Conservation (phyloP, 345 rosid species). For the Odontarrhena argentea region DNA sequence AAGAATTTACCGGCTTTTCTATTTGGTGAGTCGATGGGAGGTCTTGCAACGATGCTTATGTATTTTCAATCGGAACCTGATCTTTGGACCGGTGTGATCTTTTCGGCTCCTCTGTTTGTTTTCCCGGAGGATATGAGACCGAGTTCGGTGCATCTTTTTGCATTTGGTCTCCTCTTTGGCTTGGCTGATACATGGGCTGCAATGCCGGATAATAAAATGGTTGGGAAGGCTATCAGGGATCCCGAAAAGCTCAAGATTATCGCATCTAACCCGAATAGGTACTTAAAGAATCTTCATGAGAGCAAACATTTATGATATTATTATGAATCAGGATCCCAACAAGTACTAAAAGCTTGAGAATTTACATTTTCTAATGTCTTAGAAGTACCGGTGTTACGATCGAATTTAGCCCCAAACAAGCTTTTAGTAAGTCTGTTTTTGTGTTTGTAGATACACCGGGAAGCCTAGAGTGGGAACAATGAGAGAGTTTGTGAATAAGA, state of each 20-base stretch:
- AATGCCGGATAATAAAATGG: slow-evolving; percentile 89
- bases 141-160: slow-evolving; percentile 62
- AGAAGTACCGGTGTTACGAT: too few relatives aligned
- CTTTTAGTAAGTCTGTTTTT: neutral
- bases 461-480: slow-evolving; percentile 91
- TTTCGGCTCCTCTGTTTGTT: slow-evolving; percentile 95
- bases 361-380: neutral
- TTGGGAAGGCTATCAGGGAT: slow-evolving; percentile 82
- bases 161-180: slow-evolving; percentile 85
- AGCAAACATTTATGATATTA: slow-evolving; percentile 8
- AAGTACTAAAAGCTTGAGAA: slow-evolving; percentile 12
- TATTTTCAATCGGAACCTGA: slow-evolving; percentile 81
- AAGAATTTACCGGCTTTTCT: slow-evolving; percentile 77
- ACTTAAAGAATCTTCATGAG: slow-evolving; percentile 56
- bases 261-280: slow-evolving; percentile 78
- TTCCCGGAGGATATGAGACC: slow-evolving; percentile 91
- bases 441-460: slow-evolving; percentile 60
- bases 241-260: slow-evolving; percentile 80
- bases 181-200: slow-evolving; percentile 94
- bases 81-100: slow-evolving; percentile 87
- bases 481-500: slow-evolving; percentile 79
- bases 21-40: slow-evolving; percentile 98
- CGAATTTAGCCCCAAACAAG: neutral
- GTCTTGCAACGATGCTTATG: slow-evolving; percentile 80
- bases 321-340: too few relatives aligned